These are phyloP conservation scores for Calocybe gambosa DNA, from an alignment of 1,284 basidiomycete genomes.

Conservation along the genomic window DNA sequence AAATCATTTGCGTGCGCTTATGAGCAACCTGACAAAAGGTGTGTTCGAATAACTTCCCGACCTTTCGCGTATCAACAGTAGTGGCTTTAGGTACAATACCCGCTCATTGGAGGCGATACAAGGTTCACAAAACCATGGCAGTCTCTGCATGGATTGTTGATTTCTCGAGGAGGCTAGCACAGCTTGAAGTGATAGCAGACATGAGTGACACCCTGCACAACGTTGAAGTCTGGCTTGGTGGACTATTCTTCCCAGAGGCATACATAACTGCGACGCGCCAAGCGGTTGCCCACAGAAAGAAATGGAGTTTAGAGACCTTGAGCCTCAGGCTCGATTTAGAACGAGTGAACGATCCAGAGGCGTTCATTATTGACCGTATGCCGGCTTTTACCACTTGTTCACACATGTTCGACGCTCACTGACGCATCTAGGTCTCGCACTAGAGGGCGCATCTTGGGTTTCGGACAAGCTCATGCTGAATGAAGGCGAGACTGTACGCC, in stretches of 20 bases:
- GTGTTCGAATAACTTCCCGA: conserved; percentile 7
- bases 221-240: conserved; percentile 85
- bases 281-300: conserved; percentile 84
- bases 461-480: conserved; percentile 68
- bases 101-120: conserved; percentile 83
- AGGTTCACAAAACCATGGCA: conserved; percentile 75
- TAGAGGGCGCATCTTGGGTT: conserved; percentile 82
- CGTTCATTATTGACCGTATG: conserved; percentile 84
- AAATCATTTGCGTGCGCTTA: conserved; percentile 83
- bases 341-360: conserved; percentile 63
- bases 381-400: conserved; percentile 1
- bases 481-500: conserved; percentile 70
- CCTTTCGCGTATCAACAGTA: background rate
- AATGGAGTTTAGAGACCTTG: conserved; percentile 89
- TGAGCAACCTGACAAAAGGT: conserved; percentile 89
- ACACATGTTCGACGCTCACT: conserved; percentile 1
- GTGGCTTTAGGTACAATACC: conserved; percentile 71
- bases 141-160: conserved; percentile 85
- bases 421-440: conserved; percentile 57
- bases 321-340: conserved; percentile 76
- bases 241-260: conserved; percentile 92
- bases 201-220: conserved; percentile 59
- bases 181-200: conserved; percentile 72
- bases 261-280: conserved; percentile 93
- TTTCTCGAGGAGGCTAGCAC: conserved; percentile 69